phyloP scores from a whole-genome alignment of 768 basidiomycete species.

The Psilocybe tampanensis region DNA sequence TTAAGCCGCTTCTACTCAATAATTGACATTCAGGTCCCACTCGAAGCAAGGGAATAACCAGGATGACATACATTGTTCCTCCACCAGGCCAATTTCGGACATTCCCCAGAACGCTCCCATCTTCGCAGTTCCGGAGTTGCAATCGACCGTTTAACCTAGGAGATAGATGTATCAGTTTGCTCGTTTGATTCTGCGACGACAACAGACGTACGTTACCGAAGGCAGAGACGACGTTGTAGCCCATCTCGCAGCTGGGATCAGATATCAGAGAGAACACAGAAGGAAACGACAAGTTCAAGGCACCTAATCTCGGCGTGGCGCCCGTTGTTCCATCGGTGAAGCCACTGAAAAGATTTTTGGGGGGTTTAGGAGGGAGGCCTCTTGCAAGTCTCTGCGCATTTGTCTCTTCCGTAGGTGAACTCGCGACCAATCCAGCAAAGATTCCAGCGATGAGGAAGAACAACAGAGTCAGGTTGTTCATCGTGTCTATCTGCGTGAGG shows the following conservation, averaged over 20 bases:
- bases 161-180: neutral
- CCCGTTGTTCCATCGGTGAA: neutral
- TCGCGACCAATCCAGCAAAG: conserved; percentile 19
- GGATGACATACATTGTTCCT: conserved; percentile 28
- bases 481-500: conserved; percentile 3
- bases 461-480: conserved; percentile 22
- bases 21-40: neutral
- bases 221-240: conserved; percentile 24
- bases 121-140: conserved; percentile 31
- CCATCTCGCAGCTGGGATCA: conserved; percentile 9
- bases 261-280: neutral
- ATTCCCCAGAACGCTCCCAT: conserved; percentile 32
- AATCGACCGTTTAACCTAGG: conserved; percentile 38
- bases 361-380: conserved; percentile 43
- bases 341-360: conserved; percentile 12
- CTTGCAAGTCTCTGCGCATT: conserved; percentile 48
- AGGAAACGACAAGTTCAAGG: neutral
- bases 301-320: conserved; percentile 2
- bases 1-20: conserved; percentile 35
- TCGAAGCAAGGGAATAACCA: neutral
- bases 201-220: conserved; percentile 24
- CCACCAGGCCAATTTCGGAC: conserved; percentile 30
- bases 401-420: conserved; percentile 30
- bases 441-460: conserved; percentile 25
- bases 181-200: neutral